Base-by-base conservation (phyloP, 2,329 filamentous ascomycete genomes). In the Pseudonectria foliicola region DNA sequence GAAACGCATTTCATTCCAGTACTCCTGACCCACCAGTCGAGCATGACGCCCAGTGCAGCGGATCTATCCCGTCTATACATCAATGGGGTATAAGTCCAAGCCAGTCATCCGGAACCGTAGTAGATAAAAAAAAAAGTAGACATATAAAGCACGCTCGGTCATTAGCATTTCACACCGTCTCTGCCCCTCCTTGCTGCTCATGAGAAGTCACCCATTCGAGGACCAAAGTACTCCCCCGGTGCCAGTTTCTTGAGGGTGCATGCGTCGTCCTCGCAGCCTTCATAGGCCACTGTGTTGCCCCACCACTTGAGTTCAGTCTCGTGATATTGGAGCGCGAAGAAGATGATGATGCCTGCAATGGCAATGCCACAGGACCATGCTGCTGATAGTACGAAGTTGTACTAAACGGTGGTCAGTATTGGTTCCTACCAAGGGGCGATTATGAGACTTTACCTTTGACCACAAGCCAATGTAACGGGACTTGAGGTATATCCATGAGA, bases 321-420 rank as follows among this genome's bases (percentile, higher is more conserved):
- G n/a, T 60, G 59, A 44, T 63, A 68, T 43, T 71, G 63, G 12
- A 74, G 52, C 11, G 63, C 59, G 45, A 75, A 75, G 60, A 75
- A 72, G 42, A 75, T 71, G 44, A 75, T 55, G 41, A 75, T 64
- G 33, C 59, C 70, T 0, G 68, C 55, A 30, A 75, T 64, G 34
- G 70, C 70, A 27, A 74, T 65, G 21, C 64, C 70, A 15, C 64
- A 65, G 13, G 62, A 68, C 52, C 70, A 68, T 11, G 69, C 63
- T 12, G 70, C 68, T 7, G 70, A 71, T 15, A 72, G 59, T 28
- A 73, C 68, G 46, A 71, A 73, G 46, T 71, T 72, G 54, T 74
- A 74, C 62, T 68, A 7, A 5, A 27, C 10, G 2, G 6, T 13
- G 34, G n/a, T 41, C 39, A 49, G 40, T 26, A 24, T 10, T 12